A percentile compares a stretch with the other conserved stretches of the same genome.
phyloP scores from a whole-genome alignment of 805 yeast species.

The Lipomyces starkeyi region DNA sequence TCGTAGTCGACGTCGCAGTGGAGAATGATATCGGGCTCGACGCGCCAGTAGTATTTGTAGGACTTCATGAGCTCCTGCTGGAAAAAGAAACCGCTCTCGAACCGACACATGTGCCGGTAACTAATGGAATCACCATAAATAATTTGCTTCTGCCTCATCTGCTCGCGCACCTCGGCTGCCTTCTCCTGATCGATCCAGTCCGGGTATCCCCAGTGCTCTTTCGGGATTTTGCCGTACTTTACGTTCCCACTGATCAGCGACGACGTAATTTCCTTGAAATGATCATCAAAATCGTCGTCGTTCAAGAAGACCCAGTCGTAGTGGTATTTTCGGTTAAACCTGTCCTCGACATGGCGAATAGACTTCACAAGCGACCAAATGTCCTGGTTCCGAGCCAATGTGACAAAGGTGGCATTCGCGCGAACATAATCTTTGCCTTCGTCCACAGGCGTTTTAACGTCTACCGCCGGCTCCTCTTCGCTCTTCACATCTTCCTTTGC shows the following conservation, averaged over 20 bases:
- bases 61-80: slow-evolving; percentile 67
- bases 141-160: slow-evolving; percentile 59
- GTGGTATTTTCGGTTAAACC: slow-evolving; percentile 74
- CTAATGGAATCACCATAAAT: slow-evolving; percentile 78
- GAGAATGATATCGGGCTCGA: slow-evolving; percentile 79
- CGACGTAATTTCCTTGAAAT: slow-evolving; percentile 63
- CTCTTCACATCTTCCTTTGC: background rate
- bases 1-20: slow-evolving; percentile 82
- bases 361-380: slow-evolving; percentile 61
- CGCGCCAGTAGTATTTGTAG: slow-evolving; percentile 92
- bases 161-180: slow-evolving; percentile 67
- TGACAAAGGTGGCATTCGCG: slow-evolving; percentile 67
- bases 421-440: slow-evolving; percentile 12
- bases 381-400: slow-evolving; percentile 74
- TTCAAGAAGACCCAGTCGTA: slow-evolving; percentile 95
- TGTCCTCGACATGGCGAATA: slow-evolving; percentile 73
- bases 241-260: slow-evolving; percentile 68
- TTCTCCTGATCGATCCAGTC: slow-evolving; percentile 73
- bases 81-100: slow-evolving; percentile 83
- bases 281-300: slow-evolving; percentile 74
- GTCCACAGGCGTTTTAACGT: slow-evolving; percentile 5
- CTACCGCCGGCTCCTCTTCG: background rate
- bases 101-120: slow-evolving; percentile 91
- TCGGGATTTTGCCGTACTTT: slow-evolving; percentile 73
- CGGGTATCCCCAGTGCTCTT: slow-evolving; percentile 88